Conservation (phyloP, 257 asterid species). For the Parsonsia alboflavescens region DNA sequence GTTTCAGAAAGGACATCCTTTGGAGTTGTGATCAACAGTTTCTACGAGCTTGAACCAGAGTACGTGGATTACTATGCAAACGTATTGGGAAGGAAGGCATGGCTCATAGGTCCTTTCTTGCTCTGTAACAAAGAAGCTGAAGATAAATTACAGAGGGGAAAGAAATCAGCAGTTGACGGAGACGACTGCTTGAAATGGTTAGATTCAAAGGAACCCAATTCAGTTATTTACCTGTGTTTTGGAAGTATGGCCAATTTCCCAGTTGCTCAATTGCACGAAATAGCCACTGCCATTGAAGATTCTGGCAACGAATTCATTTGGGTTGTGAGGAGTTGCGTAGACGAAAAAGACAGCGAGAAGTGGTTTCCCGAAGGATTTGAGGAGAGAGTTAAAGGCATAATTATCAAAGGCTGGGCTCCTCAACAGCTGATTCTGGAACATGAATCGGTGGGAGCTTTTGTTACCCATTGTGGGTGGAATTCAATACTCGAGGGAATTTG, state of each 20-base stretch:
- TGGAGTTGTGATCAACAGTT: constrained; percentile 40
- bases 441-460: constrained; percentile 30
- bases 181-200: constrained; percentile 61
- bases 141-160: constrained; percentile 29
- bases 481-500: constrained; percentile 39
- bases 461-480: constrained; percentile 64
- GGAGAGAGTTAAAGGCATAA: constrained; percentile 46
- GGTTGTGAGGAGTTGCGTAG: constrained; percentile 42
- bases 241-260: constrained; percentile 48
- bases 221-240: constrained; percentile 54
- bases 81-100: constrained; percentile 32
- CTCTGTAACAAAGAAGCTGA: constrained; percentile 14
- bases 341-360: constrained; percentile 22
- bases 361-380: constrained; percentile 58
- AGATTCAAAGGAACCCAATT: constrained; percentile 36
- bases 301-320: constrained; percentile 60
- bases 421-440: constrained; percentile 46
- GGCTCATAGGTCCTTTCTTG: constrained; percentile 44
- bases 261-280: constrained; percentile 51
- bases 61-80: constrained; percentile 32
- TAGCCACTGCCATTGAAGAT: constrained; percentile 53
- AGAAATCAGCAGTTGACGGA: constrained; percentile 34
- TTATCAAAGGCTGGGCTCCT: constrained; percentile 76
- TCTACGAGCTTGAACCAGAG: constrained; percentile 47
- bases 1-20: constrained; percentile 26